A percentile compares a stretch with the other conserved stretches of the same genome.
These are phyloP conservation scores for Antrodiella citrinella DNA, from an alignment of 768 basidiomycete species.

Conservation along the genomic window DNA sequence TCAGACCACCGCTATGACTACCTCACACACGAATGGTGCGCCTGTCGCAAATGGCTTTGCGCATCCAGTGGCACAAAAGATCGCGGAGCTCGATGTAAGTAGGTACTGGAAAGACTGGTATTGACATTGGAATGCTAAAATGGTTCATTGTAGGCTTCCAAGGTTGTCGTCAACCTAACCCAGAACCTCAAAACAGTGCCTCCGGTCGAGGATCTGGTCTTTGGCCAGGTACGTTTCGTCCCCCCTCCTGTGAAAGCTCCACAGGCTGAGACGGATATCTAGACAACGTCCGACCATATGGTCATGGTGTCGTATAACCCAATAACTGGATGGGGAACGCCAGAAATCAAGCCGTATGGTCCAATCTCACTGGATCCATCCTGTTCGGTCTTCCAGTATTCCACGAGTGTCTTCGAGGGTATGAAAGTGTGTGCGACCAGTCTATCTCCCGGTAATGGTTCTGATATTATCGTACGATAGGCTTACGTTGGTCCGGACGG, in stretches of 20 bases:
- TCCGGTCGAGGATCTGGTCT: conserved; percentile 36
- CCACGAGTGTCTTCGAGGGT: conserved; percentile 52
- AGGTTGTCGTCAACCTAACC: conserved; percentile 39
- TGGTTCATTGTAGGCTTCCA: conserved; percentile 38
- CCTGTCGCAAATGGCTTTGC: not conserved
- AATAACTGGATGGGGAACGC: conserved; percentile 56
- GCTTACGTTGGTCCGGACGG: conserved; percentile 71
- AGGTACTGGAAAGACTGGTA: not conserved
- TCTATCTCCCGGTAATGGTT: not conserved
- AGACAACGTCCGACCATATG: conserved; percentile 78
- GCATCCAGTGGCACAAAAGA: not conserved
- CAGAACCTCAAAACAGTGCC: conserved; percentile 44
- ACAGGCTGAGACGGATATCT: not conserved
- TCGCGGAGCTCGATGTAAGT: conserved; percentile 9
- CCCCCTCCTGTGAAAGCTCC: not conserved
- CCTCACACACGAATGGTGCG: not conserved
- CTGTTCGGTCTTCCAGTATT: conserved; percentile 53
- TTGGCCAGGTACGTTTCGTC: conserved; percentile 42
- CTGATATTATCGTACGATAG: conserved; percentile 31
- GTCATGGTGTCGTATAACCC: conserved; percentile 58
- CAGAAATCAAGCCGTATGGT: conserved; percentile 66
- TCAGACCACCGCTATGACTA: not conserved
- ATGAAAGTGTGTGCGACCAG: conserved; percentile 43
- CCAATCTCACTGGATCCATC: conserved; percentile 52
- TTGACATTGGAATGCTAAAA: not conserved